Base-by-base conservation (phyloP, 2,329 filamentous ascomycete genomes). In the Aspergillus thermomutatus region DNA sequence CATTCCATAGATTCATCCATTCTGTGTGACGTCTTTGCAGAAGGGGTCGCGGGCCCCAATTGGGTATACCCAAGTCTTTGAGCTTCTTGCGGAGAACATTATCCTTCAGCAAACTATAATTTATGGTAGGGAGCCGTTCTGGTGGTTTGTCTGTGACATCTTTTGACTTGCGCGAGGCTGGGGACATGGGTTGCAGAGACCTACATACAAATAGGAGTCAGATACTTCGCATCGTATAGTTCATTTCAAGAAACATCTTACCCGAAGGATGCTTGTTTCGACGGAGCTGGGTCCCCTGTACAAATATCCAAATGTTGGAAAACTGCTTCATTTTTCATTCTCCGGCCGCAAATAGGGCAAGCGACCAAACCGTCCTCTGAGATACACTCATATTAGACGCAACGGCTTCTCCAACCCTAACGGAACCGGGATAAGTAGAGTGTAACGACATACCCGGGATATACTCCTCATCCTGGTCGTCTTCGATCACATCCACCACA, bases 1-100 rank as follows among this genome's bases (percentile, higher is more conserved):
- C 90, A 72, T 99, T 99, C 89, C 91, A 97, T 19, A 99, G 77
- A 40, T 94, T 97, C 52, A 94, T 82, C 92, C 92, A 99, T 73
- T 99, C 94, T 25, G 85, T 90, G 68, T 97, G 92, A 19, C 95
- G 84, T 62, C 82, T 84, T 70, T 93, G 88, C 53, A 97, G 79
- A 1, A 92, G 79, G 48, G 82, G 77, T 48, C 88, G 88, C 0
- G 82, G 74, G 0, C 94, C 94, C 58, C 77, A 80, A 9, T 81
- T 83, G 0, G 91, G 87, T 55, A 97, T 87, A 1, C 92, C 91
- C 1, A 94, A 79, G 2, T 96, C 91, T 19, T 79, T 72, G 45
- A 99, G 78, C 74, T 96, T 97, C 69, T 90, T 94, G 50, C 87
- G 85, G 52, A 99, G 78, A 2, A 84, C 83, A 0, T 75, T 78